Conservation (phyloP, 257 asterid species). For the Gardenia jasminoides region DNA sequence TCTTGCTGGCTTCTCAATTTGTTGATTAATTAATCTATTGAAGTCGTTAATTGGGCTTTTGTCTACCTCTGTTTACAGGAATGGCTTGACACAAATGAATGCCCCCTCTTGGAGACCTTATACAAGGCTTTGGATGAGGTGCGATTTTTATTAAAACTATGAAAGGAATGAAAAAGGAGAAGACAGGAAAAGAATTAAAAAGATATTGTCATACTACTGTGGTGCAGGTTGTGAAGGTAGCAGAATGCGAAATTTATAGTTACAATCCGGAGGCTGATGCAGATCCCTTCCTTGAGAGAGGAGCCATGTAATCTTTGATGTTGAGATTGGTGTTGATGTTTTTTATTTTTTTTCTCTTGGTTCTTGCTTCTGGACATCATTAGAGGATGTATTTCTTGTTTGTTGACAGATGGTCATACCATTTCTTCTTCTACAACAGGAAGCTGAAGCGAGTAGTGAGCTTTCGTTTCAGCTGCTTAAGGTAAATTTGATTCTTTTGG, state of each 20-base stretch:
- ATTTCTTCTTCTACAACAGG: constrained; percentile 95
- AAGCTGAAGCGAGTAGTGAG: constrained; percentile 83
- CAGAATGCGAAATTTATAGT: constrained; percentile 91
- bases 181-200: background rate
- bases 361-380: background rate
- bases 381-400: constrained; percentile 9
- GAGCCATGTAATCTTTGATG: constrained; percentile 67
- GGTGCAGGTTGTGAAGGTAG: constrained; percentile 77
- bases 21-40: background rate
- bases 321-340: background rate
- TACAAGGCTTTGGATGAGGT: constrained; percentile 96
- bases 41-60: background rate
- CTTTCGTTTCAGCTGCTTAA: constrained; percentile 86
- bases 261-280: constrained; percentile 88
- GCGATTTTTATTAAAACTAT: constrained; percentile 18
- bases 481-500: constrained; percentile 43
- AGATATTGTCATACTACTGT: constrained; percentile 10
- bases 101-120: constrained; percentile 59
- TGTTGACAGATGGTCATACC: constrained; percentile 79
- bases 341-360: background rate
- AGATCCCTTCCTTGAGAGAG: constrained; percentile 79
- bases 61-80: constrained; percentile 51
- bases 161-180: background rate
- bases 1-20: background rate
- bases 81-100: constrained; percentile 70